Base-by-base conservation (phyloP, 495 filamentous ascomycete genomes). In the Daldinia vernicosa region DNA sequence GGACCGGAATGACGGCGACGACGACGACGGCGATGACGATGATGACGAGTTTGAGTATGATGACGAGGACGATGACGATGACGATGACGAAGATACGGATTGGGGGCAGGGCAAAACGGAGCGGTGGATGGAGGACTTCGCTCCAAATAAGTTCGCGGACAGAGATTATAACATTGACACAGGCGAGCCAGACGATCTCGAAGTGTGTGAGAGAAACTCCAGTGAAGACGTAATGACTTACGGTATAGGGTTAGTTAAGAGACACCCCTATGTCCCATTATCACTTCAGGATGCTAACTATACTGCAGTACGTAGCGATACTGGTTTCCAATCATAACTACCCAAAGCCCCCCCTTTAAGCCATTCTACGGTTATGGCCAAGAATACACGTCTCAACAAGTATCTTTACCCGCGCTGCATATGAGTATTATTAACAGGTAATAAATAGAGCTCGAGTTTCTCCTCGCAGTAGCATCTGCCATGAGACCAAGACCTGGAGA, bases 401-500 rank as follows among this genome's bases (percentile, higher is more conserved):
- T 54, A 14, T 28, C 0, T 30, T 54, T 17, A 54, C 7, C 8
- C 17, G 7, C 5, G 9, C 14, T 22, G 26, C 15, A 7, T 56
- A 17, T 3, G 7, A 24, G 9, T 37, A 52, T 15, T 70, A 57
- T 15, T 70, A 57, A 70, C 30, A 47, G 2, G 8, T 59, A 30
- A 6, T 19, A 70, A 30, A 6, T 19, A 70, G 67, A 70, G 17
- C 61, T 70, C 8, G 67, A 70, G 35, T 70, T 70, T 61, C 61
- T 70, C 22, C 26, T 70, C 22, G 67, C 61, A 6, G 22, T 61
- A 19, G 28, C n/a, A 19, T 4, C 54, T 11, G 6, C n/a, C 3
- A 17, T 12, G 27, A 4, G 0, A 4, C 12, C 1, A 61, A 9
- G 5, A 6, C 11, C 33, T 5, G 58, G 6, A 15, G 12, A 59